Evolutionary conservation across 2,329 filamentous ascomycete species (phyloP), one percentile per base, ranked within the genome.

Genomic region (Aaosphaeria arxii): DNA sequence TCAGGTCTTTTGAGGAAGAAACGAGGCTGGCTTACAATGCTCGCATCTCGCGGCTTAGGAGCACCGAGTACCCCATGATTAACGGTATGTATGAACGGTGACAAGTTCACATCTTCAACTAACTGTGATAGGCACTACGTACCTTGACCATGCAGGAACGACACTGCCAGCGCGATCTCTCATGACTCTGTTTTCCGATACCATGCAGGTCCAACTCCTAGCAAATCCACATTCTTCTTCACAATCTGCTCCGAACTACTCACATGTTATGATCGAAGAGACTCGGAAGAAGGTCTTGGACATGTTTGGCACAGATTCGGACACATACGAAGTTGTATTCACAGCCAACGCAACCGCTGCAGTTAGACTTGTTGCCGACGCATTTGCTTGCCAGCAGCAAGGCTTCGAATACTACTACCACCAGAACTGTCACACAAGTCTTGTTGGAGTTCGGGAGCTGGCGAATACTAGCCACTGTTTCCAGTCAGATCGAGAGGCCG

Each of bases 301-400:
- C 2, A 90, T 95, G 63, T 91, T 96, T 71, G 84, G 86, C 33
- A 91, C 91, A 1, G 83, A 89, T 52, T 88, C 91, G 5, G 79
- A 83, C 5, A 77, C 88, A 4, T 97, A 91, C 59, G 91, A 96
- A 59, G 70, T 96, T 1, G 82, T 96, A 1, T 97, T 96, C 64
- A 89, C 94, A n/a, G 84, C 90, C 24, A 97, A 97, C 69, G 88
- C 92, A 11, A 96, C 92, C 0, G 91, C 90, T 2, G 91, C 84
- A 2, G 85, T 95, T 59, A 97, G 96, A 69, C 74, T 96, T 4
- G 87, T 95, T 1, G 78, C 81, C 33, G 92, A 97, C 47, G 84
- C 84, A 3, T 80, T 96, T 57, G 77, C 87, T 43, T 82, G 84
- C 45, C 71, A 76, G 31, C 76, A 66, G 43, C 44, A 74, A 28